Evolutionary conservation across 768 basidiomycete genomes (phyloP), one percentile per base, ranked within the genome.

Genomic region (Boletellus sp.): DNA sequence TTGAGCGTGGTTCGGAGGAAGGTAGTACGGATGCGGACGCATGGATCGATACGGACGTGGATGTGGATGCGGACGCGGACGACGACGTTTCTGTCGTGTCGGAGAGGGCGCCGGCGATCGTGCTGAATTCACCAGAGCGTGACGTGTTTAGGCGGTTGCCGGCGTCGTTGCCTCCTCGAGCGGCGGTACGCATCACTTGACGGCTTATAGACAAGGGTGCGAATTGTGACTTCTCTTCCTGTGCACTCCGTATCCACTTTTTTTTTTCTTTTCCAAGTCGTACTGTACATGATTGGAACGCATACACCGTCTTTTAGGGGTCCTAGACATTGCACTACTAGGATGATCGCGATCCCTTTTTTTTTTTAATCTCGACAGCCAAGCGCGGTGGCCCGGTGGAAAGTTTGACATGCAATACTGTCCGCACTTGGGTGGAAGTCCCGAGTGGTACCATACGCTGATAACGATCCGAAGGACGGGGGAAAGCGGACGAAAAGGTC

Each of bases 11-110:
- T 33, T 40, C 24, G 7, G 63, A 50, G 26, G 66, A 55, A 3
- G 28, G 28, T 4, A 49, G 41, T 6, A 36, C 43, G 33, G 70
- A 68, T 8, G 63, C 15, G 15, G 67, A 67, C 35, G 55, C 15
- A 33, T 74, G 73, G 72, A 60, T 73, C 19, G 73, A 74, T 51
- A 74, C 72, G 36, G 73, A 73, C 52, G 64, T 61, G 35, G 73
- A 72, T 23, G 60, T 72, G 17, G 73, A 74, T 51, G 74, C 72
- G 36, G 73, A 73, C 51, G 64, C 59, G 33, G 71, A 64, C 11
- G 69, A 69, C 2, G 53, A 47, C 9, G 59, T 47, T 23, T 52
- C 52, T 28, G 54, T 48, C 34, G 43, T 36, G 1, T 59, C 52
- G 13, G 57, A 64, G 45, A 43, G 41, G 26, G 59, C 8, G 28